Evolutionary conservation across 306 rosid genomes (phyloP).

Genomic region (Parietaria judaica): DNA sequence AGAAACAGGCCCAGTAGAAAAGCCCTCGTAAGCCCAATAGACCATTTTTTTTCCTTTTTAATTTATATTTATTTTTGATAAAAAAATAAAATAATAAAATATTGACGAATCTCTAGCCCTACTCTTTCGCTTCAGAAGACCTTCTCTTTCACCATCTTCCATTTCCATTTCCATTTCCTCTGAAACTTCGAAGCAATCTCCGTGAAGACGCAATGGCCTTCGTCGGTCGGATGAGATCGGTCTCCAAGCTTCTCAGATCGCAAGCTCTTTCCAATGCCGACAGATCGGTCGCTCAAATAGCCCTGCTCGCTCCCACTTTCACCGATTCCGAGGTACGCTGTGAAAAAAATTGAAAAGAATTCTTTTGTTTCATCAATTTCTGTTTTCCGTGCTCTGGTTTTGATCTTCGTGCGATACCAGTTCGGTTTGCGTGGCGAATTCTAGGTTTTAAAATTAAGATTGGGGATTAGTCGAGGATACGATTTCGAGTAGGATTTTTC

Average conservation of each 20-base stretch:
- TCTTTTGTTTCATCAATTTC: neutral
- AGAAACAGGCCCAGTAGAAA: too few species aligned
- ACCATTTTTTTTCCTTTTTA: too few species aligned
- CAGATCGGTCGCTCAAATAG: conserved; percentile 34
- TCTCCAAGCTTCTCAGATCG: conserved; percentile 35
- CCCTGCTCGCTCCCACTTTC: conserved; percentile 29
- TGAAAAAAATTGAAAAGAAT: neutral
- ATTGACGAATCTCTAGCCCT: neutral
- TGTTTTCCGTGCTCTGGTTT: too few species aligned
- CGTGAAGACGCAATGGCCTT: conserved; percentile 38
- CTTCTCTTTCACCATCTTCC: neutral
- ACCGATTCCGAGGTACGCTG: conserved; percentile 32
- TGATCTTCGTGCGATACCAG: neutral
- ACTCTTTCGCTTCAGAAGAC: neutral
- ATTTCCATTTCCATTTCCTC: neutral
- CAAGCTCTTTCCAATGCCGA: conserved; percentile 24
- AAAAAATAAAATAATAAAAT: neutral
- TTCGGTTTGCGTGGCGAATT: neutral
- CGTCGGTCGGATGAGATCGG: conserved; percentile 49
- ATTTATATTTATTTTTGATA: too few species aligned
- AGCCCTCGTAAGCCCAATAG: too few species aligned
- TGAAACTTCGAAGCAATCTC: neutral
- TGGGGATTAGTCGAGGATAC: too few species aligned
- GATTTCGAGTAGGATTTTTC: too few species aligned
- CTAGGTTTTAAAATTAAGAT: too few species aligned